These are phyloP conservation scores for Fraxinus baroniana DNA, from an alignment of 305 asterid species.

Conservation along the genomic window DNA sequence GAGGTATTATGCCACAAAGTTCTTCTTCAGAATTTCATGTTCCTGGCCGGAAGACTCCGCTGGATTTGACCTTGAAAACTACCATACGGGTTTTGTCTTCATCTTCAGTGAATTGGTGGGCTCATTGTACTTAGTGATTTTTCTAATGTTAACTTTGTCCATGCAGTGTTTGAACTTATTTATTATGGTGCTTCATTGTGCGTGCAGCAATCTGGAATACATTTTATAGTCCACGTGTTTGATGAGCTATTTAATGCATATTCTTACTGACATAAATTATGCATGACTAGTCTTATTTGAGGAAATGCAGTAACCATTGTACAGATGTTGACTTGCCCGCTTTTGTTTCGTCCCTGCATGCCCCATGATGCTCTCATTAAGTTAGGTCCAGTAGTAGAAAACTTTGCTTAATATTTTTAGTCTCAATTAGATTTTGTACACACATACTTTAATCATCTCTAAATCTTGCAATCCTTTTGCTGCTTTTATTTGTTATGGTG, in stretches of 20 bases:
- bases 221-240: not conserved
- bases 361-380: not conserved
- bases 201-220: not conserved
- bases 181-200: not conserved
- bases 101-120: slow-evolving; percentile 82
- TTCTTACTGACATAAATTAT: not conserved
- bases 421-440: not conserved
- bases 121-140: slow-evolving; percentile 15
- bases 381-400: not conserved
- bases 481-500: not conserved
- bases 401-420: not conserved
- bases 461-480: not conserved
- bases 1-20: slow-evolving; percentile 30
- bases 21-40: slow-evolving; percentile 52
- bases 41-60: slow-evolving; percentile 61
- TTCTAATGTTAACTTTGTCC: slow-evolving; percentile 14
- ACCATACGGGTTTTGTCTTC: slow-evolving; percentile 61
- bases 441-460: not conserved
- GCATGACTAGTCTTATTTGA: not conserved
- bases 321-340: not conserved
- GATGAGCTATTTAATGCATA: not conserved
- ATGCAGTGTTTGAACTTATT: slow-evolving; percentile 5
- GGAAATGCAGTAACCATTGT: not conserved
- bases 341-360: not conserved
- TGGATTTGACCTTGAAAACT: slow-evolving; percentile 85